Evolutionary conservation across 2,329 filamentous ascomycete genomes (phyloP), one percentile per base, ranked within the genome.

Genomic region (Scleromitrula shiraiana): DNA sequence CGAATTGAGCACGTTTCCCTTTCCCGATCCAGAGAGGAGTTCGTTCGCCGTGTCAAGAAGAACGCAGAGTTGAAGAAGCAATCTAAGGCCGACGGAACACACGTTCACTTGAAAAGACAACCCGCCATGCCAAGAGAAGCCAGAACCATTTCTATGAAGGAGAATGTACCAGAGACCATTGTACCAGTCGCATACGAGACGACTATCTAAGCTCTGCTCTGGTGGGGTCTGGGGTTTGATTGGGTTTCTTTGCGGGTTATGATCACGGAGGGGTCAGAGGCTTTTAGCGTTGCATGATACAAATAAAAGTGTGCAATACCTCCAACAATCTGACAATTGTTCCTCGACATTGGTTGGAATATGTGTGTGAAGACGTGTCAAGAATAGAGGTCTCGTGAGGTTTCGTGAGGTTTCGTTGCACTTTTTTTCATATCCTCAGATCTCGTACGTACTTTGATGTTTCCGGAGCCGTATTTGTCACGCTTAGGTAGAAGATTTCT

Each of bases 161-260:
- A 88, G 69, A 87, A 88, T 77, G 78, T 82, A 69, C 88, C 90
- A 58, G 88, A 96, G 83, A 96, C 86, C 64, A 82, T 97, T 66
- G 82, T 83, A 56, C 89, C 91, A 63, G 80, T 97, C 64, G 75
- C 93, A 67, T 98, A 97, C 83, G 93, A 97, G 81, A 98, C 93
- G 65, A 91, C 88, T 68, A 97, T 98, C 73, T 98, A 93, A 59
- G 55, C 58, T 55, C 54, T 55, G 15, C 41, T 50, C n/a, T n/a
- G n/a, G n/a, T n/a, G n/a, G 45, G 44, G 37, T 51, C 50, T 46
- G 55, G 55, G 48, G 52, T 59, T 62, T 55, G 47, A 55, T 58
- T 60, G 56, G 59, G 57, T 61, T 62, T 60, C 53, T 62, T 59
- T 62, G 56, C 53, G 54, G 60, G 57, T 53, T 57, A 55, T 53